Evolutionary conservation across 352 stramenopile species (phyloP).

Genomic region (Phytophthora pinifolia): DNA sequence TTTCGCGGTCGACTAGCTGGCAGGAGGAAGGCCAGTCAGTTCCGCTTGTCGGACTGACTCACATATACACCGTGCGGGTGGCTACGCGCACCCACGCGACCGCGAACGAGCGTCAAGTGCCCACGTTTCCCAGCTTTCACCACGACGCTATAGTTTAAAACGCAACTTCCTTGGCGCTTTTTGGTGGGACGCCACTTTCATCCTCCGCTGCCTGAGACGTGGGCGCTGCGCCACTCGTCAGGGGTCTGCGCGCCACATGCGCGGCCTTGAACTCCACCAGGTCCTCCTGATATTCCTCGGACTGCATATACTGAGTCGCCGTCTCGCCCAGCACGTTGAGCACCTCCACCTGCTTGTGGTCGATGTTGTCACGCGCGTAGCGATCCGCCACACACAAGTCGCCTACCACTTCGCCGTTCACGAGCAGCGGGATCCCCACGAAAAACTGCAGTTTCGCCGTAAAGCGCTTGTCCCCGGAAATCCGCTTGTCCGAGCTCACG

Average conservation of each 20-base stretch:
- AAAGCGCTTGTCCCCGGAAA: constrained; percentile 84
- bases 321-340: constrained; percentile 87
- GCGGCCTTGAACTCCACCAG: constrained; percentile 65
- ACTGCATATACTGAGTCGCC: constrained; percentile 89
- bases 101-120: constrained; percentile 6
- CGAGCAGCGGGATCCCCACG: constrained; percentile 81
- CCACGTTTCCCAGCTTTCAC: constrained; percentile 16
- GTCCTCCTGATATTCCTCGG: constrained; percentile 77
- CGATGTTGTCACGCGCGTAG: constrained; percentile 76
- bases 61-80: constrained; percentile 30
- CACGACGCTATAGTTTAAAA: constrained; percentile 58
- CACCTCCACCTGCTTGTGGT: constrained; percentile 85
- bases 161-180: constrained; percentile 73
- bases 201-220: constrained; percentile 26
- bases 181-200: constrained; percentile 20
- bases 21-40: constrained; percentile 16
- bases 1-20: constrained; percentile 16
- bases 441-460: constrained; percentile 89
- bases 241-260: constrained; percentile 25
- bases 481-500: constrained; percentile 86
- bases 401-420: constrained; percentile 84
- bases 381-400: constrained; percentile 85
- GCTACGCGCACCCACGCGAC: constrained; percentile 9
- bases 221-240: constrained; percentile 12
- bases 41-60: constrained; percentile 17